Base-by-base conservation (phyloP, 2,329 filamentous ascomycete genomes). In the Aschersonia sp. region DNA sequence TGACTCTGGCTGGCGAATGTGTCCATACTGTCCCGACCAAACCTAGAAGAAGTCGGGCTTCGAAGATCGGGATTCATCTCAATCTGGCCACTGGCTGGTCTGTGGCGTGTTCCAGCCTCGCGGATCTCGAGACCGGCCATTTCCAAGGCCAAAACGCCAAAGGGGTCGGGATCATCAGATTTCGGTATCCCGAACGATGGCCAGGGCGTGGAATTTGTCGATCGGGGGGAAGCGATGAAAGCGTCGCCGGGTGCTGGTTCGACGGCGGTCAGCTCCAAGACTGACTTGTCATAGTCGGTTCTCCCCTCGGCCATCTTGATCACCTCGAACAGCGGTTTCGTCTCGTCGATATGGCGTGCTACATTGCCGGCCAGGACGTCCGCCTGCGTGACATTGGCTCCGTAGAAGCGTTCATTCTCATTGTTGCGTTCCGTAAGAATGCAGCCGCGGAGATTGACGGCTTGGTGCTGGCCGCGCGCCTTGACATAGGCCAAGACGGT, bases 291-390 rank as follows among this genome's bases (percentile, higher is more conserved):
- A 44, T 85, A 80, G 56, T 92, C 81, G 12, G 69, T 73, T 54
- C 90, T 81, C 31, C 89, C 89, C 66, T 96, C 87, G 1, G 89
- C 88, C 39, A 87, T 81, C 66, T 85, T 92, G 62, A 96, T 76
- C 5, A 92, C 89, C 61, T 94, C 85, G 62, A 85, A 79, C 5
- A 95, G 68, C 1, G 79, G 68, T 11, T 68, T 64, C 11, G 73
- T 71, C 55, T 80, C 75, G 8, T 76, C 72, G 57, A 70, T 66
- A 47, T 71, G 67, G 50, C 73, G 72, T 31, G 70, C 63, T 39
- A 79, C 72, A 52, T 76, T 74, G 49, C 76, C 76, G 4, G 75
- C 73, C 22, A 78, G 62, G 37, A 80, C 71, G 47, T 79, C 75
- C 56, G 76, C 70, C 32, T 78, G 71, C 14, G 71, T 66, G 29